A percentile compares a stretch with the other conserved stretches of the same genome.
Conservation (phyloP, 345 rosid genomes). For the Erucastrum elatum region DNA sequence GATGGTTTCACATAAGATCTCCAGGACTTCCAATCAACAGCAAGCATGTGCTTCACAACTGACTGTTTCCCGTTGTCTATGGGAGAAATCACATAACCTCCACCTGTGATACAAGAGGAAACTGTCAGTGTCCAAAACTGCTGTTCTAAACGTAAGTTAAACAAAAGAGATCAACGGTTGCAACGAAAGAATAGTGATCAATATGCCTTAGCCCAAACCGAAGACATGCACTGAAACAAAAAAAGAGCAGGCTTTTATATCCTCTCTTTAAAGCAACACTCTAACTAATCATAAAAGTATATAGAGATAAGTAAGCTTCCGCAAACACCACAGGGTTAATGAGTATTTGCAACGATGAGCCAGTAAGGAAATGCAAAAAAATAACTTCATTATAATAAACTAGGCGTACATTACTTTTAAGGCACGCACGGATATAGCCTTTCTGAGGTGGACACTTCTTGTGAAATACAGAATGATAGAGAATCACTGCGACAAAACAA, state of each 20-base stretch:
- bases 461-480: slow-evolving; percentile 89
- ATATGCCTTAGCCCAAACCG: background rate
- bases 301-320: slow-evolving; percentile 5
- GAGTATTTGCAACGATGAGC: slow-evolving; percentile 1
- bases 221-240: slow-evolving; percentile 7
- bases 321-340: background rate
- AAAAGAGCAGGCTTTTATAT: background rate
- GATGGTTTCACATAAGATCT: slow-evolving; percentile 71
- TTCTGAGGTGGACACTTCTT: slow-evolving; percentile 82
- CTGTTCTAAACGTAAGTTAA: background rate
- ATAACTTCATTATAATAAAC: slow-evolving; percentile 32
- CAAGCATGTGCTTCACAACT: slow-evolving; percentile 95
- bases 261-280: background rate
- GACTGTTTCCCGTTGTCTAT: slow-evolving; percentile 70
- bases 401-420: slow-evolving; percentile 94
- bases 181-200: slow-evolving; percentile 9
- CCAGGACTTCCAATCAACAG: slow-evolving; percentile 95
- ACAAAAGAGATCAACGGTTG: background rate
- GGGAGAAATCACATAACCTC: slow-evolving; percentile 91
- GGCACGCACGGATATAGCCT: slow-evolving; percentile 87
- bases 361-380: slow-evolving; percentile 16
- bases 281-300: slow-evolving; percentile 2
- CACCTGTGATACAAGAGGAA: slow-evolving; percentile 56
- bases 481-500: slow-evolving; percentile 65
- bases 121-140: slow-evolving; percentile 22